Evolutionary conservation across 2,329 filamentous ascomycete species (phyloP).

Genomic region (Lecanicillium sp.): DNA sequence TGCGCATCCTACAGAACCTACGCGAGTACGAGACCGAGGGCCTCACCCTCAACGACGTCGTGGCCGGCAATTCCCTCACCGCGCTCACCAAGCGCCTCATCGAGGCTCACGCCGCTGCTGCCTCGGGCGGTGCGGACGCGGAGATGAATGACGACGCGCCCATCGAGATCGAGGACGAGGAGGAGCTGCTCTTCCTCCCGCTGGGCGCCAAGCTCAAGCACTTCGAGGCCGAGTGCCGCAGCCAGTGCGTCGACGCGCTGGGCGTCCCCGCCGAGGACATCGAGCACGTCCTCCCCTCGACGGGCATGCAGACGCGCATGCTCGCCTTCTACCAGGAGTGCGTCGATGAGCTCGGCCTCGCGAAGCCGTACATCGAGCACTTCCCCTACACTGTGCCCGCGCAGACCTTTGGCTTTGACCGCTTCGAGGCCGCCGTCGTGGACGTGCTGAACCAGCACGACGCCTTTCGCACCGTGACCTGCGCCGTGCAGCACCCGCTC

Average conservation of each 20-base stretch:
- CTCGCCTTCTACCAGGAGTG: slow-evolving; percentile 13
- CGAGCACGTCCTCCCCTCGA: slow-evolving; percentile 12
- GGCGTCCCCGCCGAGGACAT: slow-evolving; percentile 9
- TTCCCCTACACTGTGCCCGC: slow-evolving; percentile 15
- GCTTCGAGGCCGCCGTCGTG: slow-evolving; percentile 13
- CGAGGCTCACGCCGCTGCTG: not conserved
- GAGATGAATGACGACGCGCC: slow-evolving; percentile 3
- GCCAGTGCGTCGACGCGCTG: slow-evolving; percentile 6
- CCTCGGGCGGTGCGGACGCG: not conserved
- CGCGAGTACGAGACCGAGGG: slow-evolving; percentile 9
- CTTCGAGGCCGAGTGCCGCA: slow-evolving; percentile 10
- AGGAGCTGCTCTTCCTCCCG: slow-evolving; percentile 7
- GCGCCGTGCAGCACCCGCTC: slow-evolving; percentile 13
- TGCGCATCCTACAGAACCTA: slow-evolving; percentile 5
- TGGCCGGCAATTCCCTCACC: slow-evolving; percentile 11
- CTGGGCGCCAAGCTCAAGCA: slow-evolving; percentile 12
- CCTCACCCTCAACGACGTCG: slow-evolving; percentile 8
- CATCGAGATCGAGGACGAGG: slow-evolving; percentile 13
- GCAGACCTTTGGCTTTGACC: slow-evolving; percentile 8
- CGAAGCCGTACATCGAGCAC: slow-evolving; percentile 13
- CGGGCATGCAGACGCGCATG: slow-evolving; percentile 12
- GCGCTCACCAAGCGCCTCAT: slow-evolving; percentile 6
- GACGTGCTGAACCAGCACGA: slow-evolving; percentile 13
- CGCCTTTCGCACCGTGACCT: slow-evolving; percentile 15
- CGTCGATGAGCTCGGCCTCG: slow-evolving; percentile 4